These are phyloP conservation scores for Trichothecium sympodiale DNA, from an alignment of 2,329 filamentous ascomycete genomes.

Conservation along the genomic window DNA sequence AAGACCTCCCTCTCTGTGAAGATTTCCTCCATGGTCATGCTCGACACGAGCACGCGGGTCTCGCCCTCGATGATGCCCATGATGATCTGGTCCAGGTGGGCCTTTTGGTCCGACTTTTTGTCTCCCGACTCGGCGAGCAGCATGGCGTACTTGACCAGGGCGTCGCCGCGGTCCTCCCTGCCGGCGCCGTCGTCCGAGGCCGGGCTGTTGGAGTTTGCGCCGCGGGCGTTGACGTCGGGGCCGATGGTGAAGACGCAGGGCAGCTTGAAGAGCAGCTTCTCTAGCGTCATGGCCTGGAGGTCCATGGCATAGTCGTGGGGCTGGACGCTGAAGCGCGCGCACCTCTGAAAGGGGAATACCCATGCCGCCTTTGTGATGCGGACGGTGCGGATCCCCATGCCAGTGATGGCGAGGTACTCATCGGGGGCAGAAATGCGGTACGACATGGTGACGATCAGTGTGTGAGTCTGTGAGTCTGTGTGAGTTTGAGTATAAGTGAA, in stretches of 20 bases:
- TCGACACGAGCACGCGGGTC: conserved; percentile 69
- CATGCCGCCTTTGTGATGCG: conserved; percentile 70
- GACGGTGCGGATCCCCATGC: conserved; percentile 62
- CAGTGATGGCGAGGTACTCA: conserved; percentile 80
- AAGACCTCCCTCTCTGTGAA: conserved; percentile 69
- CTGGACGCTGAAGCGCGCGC: conserved; percentile 49
- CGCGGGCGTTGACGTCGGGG: conserved; percentile 56
- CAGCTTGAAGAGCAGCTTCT: conserved; percentile 74
- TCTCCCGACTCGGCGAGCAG: conserved; percentile 61
- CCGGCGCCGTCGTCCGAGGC: conserved; percentile 11
- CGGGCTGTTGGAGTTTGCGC: conserved; percentile 25
- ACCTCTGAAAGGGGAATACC: conserved; percentile 61
- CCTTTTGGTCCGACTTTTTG: conserved; percentile 24
- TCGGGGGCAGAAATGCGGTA: conserved; percentile 65
- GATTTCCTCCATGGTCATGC: conserved; percentile 90
- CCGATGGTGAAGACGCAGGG: conserved; percentile 82
- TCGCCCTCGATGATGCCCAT: conserved; percentile 88
- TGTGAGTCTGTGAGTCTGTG: no score
- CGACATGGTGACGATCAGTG: conserved; percentile 28
- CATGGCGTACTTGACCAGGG: conserved; percentile 73
- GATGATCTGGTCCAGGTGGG: conserved; percentile 73
- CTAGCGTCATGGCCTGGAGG: conserved; percentile 78
- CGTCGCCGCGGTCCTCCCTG: conserved; percentile 42
- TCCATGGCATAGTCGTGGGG: conserved; percentile 76
- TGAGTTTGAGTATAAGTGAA: no score